Conservation (phyloP, 1,139 yeast genomes). For the Hyphopichia pseudoburtonii region DNA sequence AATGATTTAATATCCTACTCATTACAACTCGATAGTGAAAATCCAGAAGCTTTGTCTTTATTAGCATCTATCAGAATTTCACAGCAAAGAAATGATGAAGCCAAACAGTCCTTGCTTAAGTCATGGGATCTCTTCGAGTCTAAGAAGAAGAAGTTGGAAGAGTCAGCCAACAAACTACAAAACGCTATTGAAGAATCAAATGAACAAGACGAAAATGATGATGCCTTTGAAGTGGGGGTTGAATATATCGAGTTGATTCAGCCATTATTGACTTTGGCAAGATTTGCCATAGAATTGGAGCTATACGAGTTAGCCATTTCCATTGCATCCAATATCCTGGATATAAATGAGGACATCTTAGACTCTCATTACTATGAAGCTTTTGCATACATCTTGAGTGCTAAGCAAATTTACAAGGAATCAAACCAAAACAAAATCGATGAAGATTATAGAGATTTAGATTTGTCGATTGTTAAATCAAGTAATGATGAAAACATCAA, state of each 20-base stretch:
- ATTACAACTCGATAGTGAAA: slow-evolving; percentile 54
- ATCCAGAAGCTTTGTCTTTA: slow-evolving; percentile 81
- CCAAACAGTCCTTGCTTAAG: slow-evolving; percentile 62
- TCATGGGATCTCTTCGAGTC: slow-evolving; percentile 70
- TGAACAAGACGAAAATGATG: slow-evolving; percentile 17
- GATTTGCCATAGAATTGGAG: slow-evolving; percentile 77
- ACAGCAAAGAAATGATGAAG: slow-evolving; percentile 76
- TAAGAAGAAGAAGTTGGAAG: slow-evolving; percentile 52
- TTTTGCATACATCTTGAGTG: slow-evolving; percentile 63
- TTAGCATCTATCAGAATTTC: slow-evolving; percentile 88
- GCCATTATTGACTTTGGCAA: slow-evolving; percentile 67
- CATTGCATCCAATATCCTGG: slow-evolving; percentile 62
- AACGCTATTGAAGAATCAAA: slow-evolving; percentile 13
- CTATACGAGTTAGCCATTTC: slow-evolving; percentile 63
- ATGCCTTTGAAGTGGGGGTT: slow-evolving; percentile 40
- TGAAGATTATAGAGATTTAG: slow-evolving; percentile 52
- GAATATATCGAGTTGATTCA: slow-evolving; percentile 65
- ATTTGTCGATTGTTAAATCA: slow-evolving; percentile 29
- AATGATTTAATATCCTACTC: slow-evolving; percentile 70
- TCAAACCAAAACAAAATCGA: slow-evolving; percentile 21
- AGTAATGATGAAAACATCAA: slow-evolving; percentile 27
- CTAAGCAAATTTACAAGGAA: slow-evolving; percentile 38
- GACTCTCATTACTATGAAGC: slow-evolving; percentile 85
- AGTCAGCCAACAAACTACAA: slow-evolving; percentile 29
- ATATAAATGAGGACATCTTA: slow-evolving; percentile 77